A percentile compares a stretch with the other conserved stretches of the same genome.
phyloP scores from a whole-genome alignment of 108 stramenopile species.

The Conticribra guillardii region DNA sequence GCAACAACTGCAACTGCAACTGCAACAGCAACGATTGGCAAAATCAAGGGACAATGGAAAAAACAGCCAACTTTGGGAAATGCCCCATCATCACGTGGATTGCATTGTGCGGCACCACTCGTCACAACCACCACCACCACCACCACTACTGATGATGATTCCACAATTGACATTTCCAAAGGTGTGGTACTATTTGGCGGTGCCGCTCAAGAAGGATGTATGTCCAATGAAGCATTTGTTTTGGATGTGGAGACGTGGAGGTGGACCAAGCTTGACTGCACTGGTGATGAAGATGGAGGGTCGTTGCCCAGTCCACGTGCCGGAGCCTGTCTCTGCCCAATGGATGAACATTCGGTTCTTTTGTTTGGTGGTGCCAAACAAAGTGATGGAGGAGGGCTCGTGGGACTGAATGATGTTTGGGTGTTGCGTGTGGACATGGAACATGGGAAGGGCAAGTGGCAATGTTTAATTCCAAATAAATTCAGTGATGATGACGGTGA shows the following conservation, averaged over 20 bases:
- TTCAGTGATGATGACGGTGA: slow-evolving; percentile 13
- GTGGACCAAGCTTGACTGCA: slow-evolving; percentile 52
- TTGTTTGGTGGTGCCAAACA: slow-evolving; percentile 64
- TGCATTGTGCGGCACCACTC: slow-evolving; percentile 60
- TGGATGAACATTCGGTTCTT: slow-evolving; percentile 49
- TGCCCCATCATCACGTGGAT: slow-evolving; percentile 60
- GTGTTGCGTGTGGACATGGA: slow-evolving; percentile 37
- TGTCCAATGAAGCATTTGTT: slow-evolving; percentile 77
- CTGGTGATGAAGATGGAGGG: neutral
- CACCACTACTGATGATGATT: no score
- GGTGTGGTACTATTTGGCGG: slow-evolving; percentile 64
- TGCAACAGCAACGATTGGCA: no score
- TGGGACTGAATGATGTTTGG: slow-evolving; percentile 66
- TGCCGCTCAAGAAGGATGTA: slow-evolving; percentile 63
- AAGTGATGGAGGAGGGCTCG: slow-evolving; percentile 44
- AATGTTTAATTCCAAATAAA: slow-evolving; percentile 31
- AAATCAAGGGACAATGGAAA: slow-evolving; percentile 15
- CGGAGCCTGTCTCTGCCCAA: slow-evolving; percentile 57
- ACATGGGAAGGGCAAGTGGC: slow-evolving; percentile 34
- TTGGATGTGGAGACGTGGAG: slow-evolving; percentile 63
- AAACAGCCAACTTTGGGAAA: slow-evolving; percentile 54
- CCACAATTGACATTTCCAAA: slow-evolving; percentile 7
- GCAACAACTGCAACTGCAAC: no score
- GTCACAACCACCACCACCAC: slow-evolving; percentile 1
- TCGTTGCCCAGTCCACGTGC: slow-evolving; percentile 56